These are phyloP conservation scores for Candida saitoana DNA, from an alignment of 805 yeast species.

Conservation along the genomic window DNA sequence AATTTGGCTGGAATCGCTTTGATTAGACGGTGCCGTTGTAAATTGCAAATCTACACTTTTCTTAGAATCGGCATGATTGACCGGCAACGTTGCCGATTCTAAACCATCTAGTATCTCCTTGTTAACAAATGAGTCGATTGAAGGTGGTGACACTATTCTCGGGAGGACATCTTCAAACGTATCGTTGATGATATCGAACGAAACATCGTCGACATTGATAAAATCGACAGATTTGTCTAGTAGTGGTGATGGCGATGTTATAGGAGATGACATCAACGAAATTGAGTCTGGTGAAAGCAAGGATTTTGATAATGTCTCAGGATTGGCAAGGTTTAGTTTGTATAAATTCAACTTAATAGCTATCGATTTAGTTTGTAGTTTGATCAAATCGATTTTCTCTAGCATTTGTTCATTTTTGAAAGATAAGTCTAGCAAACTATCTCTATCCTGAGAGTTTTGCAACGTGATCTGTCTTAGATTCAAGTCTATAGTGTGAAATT, in stretches of 20 bases:
- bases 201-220: not conserved
- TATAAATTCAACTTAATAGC: constrained; percentile 1
- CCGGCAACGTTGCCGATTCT: no score
- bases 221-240: not conserved
- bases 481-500: constrained; percentile 1
- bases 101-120: no score
- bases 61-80: no score
- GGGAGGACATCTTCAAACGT: not conserved
- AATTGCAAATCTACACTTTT: no score
- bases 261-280: not conserved
- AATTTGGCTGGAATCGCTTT: no score
- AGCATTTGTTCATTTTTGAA: constrained; percentile 3
- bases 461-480: not conserved
- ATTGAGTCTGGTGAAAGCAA: not conserved
- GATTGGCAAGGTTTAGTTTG: not conserved
- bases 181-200: not conserved
- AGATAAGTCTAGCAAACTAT: not conserved
- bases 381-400: constrained; percentile 1
- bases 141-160: no score
- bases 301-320: not conserved
- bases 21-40: no score
- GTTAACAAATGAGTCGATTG: no score
- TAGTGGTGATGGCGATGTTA: not conserved
- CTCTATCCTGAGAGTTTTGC: constrained; percentile 2
- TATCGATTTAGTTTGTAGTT: not conserved